Percentiles rank a stretch among this genome's conserved stretches.
Conservation (phyloP, 768 basidiomycete species). For the Russula earlei region DNA sequence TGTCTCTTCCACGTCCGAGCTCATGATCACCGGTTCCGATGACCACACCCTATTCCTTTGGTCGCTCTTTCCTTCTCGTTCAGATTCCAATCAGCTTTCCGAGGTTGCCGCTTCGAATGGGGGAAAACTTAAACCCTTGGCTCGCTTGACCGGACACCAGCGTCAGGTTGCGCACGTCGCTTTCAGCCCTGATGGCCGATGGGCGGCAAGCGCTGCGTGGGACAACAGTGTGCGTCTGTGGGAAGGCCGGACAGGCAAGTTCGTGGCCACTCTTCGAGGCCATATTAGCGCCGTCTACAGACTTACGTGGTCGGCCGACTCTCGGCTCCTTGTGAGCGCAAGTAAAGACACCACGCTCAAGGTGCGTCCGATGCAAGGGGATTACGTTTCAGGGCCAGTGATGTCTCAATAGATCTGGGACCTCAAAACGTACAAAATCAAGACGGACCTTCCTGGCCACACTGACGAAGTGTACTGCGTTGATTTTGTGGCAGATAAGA, state of each 20-base stretch:
- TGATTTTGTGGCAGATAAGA: conserved; percentile 97
- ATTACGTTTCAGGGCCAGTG: background rate
- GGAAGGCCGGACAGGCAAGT: conserved; percentile 81
- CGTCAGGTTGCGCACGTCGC: conserved; percentile 89
- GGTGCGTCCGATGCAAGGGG: conserved; percentile 35
- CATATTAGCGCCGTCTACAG: conserved; percentile 94
- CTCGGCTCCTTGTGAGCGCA: conserved; percentile 83
- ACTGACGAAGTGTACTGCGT: conserved; percentile 98
- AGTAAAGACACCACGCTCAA: conserved; percentile 96
- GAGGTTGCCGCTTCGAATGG: conserved; percentile 30
- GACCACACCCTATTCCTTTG: conserved; percentile 97
- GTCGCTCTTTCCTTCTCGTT: conserved; percentile 58
- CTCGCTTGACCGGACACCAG: conserved; percentile 89
- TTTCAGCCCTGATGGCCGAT: conserved; percentile 89
- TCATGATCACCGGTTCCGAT: conserved; percentile 91
- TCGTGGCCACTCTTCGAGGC: conserved; percentile 81
- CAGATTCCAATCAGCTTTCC: conserved; percentile 28
- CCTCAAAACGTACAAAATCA: conserved; percentile 91
- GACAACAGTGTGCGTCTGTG: conserved; percentile 87
- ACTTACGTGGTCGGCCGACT: conserved; percentile 92
- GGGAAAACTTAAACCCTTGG: conserved; percentile 55
- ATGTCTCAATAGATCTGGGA: conserved; percentile 75
- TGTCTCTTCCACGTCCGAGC: conserved; percentile 55
- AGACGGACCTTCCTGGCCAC: conserved; percentile 89
- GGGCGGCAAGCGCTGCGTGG: conserved; percentile 86